phyloP scores from a whole-genome alignment of 495 filamentous ascomycete genomes.

The Penicillium salamii region DNA sequence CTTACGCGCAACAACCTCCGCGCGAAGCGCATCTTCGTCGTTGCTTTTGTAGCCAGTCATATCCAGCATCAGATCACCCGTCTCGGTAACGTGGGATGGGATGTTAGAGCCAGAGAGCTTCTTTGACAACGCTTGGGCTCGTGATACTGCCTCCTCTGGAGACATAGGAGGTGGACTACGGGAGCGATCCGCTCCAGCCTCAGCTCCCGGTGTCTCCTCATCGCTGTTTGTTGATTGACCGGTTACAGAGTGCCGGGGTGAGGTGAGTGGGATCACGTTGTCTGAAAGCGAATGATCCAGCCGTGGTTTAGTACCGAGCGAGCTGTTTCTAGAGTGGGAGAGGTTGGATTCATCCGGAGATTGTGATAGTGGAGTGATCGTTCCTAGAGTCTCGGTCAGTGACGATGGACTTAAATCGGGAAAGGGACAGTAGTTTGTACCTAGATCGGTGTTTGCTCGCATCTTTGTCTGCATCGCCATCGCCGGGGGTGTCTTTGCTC shows the following conservation, averaged over 20 bases:
- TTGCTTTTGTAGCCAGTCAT: conserved; percentile 96
- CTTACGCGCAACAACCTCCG: conserved; percentile 90
- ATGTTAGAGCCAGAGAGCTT: conserved; percentile 89
- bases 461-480: conserved; percentile 33
- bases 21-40: conserved; percentile 85
- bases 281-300: conserved; percentile 55
- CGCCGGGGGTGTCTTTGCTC: conserved; percentile 20
- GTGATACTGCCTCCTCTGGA: conserved; percentile 70
- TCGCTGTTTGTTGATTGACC: neutral
- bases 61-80: conserved; percentile 95
- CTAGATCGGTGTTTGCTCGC: conserved; percentile 49
- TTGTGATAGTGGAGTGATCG: conserved; percentile 60
- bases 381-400: conserved; percentile 36
- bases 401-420: neutral
- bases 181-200: conserved; percentile 38
- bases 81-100: conserved; percentile 83
- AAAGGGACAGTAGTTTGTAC: conserved; percentile 25
- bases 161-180: conserved; percentile 74
- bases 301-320: conserved; percentile 28
- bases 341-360: conserved; percentile 57
- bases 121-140: conserved; percentile 82
- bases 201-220: neutral
- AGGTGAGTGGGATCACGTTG: conserved; percentile 36
- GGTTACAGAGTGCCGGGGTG: conserved; percentile 1
- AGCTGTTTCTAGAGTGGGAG: conserved; percentile 21